Conservation (phyloP, 2,329 filamentous ascomycete species). For the Myriangium duriaei region DNA sequence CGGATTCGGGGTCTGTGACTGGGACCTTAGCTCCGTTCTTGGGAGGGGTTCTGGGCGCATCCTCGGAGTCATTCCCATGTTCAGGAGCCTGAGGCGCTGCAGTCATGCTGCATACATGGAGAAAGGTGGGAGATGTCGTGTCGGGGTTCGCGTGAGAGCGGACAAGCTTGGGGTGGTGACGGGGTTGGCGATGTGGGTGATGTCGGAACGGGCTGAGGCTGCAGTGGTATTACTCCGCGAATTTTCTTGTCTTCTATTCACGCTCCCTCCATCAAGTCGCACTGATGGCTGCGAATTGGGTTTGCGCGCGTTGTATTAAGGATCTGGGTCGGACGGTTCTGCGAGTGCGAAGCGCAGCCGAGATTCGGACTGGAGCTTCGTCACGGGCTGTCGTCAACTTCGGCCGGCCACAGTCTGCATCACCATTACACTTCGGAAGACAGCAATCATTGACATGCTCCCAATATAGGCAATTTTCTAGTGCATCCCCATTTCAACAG, state of each 20-base stretch:
- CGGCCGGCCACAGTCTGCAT: background rate
- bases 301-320: constrained; percentile 4
- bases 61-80: constrained; percentile 12
- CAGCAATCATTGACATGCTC: too few species aligned
- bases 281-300: constrained; percentile 6
- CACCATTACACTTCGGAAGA: too few species aligned
- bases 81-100: constrained; percentile 18
- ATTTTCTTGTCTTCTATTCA: background rate
- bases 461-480: too few species aligned
- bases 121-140: background rate
- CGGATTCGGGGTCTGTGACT: constrained; percentile 17
- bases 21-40: background rate
- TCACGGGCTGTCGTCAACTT: background rate
- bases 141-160: background rate
- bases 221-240: background rate
- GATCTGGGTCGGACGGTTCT: background rate
- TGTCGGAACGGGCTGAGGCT: constrained; percentile 3
- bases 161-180: background rate
- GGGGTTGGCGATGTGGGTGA: background rate
- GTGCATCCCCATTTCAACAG: too few species aligned
- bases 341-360: too few species aligned
- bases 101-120: constrained; percentile 27
- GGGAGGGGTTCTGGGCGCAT: constrained; percentile 14
- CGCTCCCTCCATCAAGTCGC: constrained; percentile 2
- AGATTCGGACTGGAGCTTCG: background rate